A percentile compares a stretch with the other conserved stretches of the same genome.
Evolutionary conservation across 2,329 filamentous ascomycete genomes (phyloP).

Genomic region (Colletotrichum navitas): DNA sequence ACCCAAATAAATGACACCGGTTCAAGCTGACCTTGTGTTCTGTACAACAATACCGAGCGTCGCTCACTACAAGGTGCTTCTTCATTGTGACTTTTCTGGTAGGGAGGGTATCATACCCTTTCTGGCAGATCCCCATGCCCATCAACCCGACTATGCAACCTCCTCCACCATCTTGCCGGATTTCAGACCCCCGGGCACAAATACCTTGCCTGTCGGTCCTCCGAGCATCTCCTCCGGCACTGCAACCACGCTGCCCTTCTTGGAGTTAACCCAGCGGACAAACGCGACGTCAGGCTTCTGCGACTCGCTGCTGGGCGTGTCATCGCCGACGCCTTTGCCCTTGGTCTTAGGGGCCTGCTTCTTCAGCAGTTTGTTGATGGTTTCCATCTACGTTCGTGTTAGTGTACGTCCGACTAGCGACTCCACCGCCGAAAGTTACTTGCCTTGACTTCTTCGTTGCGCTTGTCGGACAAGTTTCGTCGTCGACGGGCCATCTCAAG

Average conservation of each 20-base stretch:
- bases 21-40: conserved; percentile 9
- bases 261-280: conserved; percentile 78
- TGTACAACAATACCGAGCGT: conserved; percentile 17
- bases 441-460: conserved; percentile 74
- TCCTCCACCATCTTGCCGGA: conserved; percentile 67
- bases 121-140: background rate
- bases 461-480: conserved; percentile 74
- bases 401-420: background rate
- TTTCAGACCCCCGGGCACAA: conserved; percentile 55
- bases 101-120: background rate
- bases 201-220: conserved; percentile 71
- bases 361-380: conserved; percentile 89
- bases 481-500: conserved; percentile 73
- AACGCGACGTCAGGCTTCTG: conserved; percentile 71
- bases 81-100: background rate
- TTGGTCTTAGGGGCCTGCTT: conserved; percentile 85
- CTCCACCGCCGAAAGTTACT: conserved; percentile 26
- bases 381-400: conserved; percentile 75
- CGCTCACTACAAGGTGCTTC: background rate
- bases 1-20: background rate
- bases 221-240: conserved; percentile 78
- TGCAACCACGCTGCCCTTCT: conserved; percentile 71
- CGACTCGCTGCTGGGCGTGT: conserved; percentile 60
- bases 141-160: conserved; percentile 55
- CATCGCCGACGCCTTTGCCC: conserved; percentile 64